Base-by-base conservation (phyloP, 306 rosid species). In the Pyrus pyrifolia region DNA sequence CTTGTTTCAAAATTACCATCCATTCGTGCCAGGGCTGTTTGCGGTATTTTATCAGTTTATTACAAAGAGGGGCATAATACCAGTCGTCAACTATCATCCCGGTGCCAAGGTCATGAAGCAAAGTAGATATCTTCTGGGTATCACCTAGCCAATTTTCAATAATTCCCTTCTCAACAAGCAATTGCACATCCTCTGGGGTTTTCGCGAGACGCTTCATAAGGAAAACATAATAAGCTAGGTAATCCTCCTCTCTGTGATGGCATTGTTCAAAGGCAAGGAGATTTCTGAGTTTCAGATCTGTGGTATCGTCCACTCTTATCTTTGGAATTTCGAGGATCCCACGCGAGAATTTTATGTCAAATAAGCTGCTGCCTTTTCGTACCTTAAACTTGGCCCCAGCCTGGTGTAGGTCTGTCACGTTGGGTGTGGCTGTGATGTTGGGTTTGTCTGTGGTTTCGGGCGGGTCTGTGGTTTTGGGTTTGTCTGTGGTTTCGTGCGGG, bases 221-320 rank as follows among this genome's bases (percentile, higher is more conserved):
- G 35, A 4, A 8, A 40, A 71, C 1, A 46, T 78, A 75, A 51
- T 76, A 2, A 68, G 33, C 66, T 73, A 3, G 23, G 71, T 9
- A 22, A 6, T 35, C 9, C 65, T 14, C 7, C 8, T 78, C 62
- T 6, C 0, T 2, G 65, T 3, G 71, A 61, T 84, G 77, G 14
- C 80, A 73, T 11, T 76, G 73, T 73, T 88, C 89, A 38, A 74
- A 85, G 4, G 85, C 88, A 7, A 85, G 12, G 8, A 84, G 29
- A 52, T 84, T 86, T 40, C 84, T 27, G 19, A 81, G 13, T 3
- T 10, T 3, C 57, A 51, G 57, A 0, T 51, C 57, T 2, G 57
- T 51, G 1, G 8, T 4, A 51, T 51, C 57, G 8, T 2, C 6
- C 19, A 51, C 57, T 51, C 0, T 17, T 17, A 51, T 17, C 57